Percentiles rank a stretch among this genome's conserved stretches.
These are phyloP conservation scores for Boletus vinaceobasis DNA, from an alignment of 768 basidiomycete genomes.

Conservation along the genomic window DNA sequence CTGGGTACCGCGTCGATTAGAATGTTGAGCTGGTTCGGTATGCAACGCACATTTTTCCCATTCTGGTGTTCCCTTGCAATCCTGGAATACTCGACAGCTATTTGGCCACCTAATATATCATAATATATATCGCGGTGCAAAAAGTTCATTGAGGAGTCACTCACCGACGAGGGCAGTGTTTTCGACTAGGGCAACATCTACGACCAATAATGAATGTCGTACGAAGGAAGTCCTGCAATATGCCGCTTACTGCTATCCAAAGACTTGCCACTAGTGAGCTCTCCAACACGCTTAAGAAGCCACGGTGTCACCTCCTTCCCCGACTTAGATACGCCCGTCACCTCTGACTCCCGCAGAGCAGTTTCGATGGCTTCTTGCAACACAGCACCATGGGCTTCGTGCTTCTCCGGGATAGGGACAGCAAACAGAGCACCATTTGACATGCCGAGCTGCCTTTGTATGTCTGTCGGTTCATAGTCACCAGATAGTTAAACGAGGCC, in stretches of 20 bases:
- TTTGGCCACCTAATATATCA: constrained; percentile 58
- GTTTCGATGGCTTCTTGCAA: constrained; percentile 80
- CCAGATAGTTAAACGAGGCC: background rate
- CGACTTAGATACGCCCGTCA: constrained; percentile 68
- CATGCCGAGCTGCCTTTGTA: constrained; percentile 67
- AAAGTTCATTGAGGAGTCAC: constrained; percentile 17
- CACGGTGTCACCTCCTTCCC: constrained; percentile 97
- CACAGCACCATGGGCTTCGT: constrained; percentile 59
- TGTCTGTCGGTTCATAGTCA: constrained; percentile 42
- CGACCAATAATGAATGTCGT: constrained; percentile 6
- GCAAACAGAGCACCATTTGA: constrained; percentile 78
- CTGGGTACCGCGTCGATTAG: constrained; percentile 10
- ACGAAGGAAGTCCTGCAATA: background rate
- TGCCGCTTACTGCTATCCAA: constrained; percentile 60
- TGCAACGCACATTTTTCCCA: constrained; percentile 17
- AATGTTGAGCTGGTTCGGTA: background rate
- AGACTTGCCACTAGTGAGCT: constrained; percentile 75
- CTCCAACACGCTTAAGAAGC: constrained; percentile 78
- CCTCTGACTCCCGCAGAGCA: constrained; percentile 80
- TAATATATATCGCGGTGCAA: background rate
- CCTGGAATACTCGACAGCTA: constrained; percentile 72
- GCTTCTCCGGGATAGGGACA: constrained; percentile 82
- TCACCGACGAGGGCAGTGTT: constrained; percentile 84
- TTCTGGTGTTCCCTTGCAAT: constrained; percentile 31
- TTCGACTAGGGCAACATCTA: constrained; percentile 84